Evolutionary conservation across 2,329 filamentous ascomycete genomes (phyloP), one percentile per base, ranked within the genome.

Genomic region (Cryoendolithus antarcticus): DNA sequence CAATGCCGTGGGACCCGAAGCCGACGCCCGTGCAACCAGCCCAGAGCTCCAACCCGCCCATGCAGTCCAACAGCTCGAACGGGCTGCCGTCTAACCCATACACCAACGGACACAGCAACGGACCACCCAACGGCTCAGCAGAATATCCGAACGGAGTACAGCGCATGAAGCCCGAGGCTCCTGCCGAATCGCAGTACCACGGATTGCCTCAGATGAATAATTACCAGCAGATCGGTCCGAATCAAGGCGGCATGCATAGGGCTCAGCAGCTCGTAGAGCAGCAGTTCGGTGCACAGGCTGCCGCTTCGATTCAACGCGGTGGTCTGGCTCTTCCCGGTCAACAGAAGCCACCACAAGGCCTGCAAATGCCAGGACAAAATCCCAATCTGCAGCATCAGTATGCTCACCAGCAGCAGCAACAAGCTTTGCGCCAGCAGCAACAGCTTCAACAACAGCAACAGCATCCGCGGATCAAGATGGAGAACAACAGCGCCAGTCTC

Each of bases 1-100:
- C 75, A 41, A 95, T 96, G 59, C 89, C 91, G 8, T 98, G 91
- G 91, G 91, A 98, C 58, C 89, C 91, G 32, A 80, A 82, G 57
- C 80, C 82, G 36, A 79, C 82, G 38, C 72, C 75, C 24, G 24
- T 27, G 24, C 24, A 27, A 27, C 4, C 24, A 6, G 24, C 24
- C 7, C 24, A 27, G 7, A 27, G 24, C 24, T 27, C 24, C 24
- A 8, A 27, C 24, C 24, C 24, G 24, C 24, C 24, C 24, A 27
- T 27, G 24, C 24, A 27, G 24, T 6, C 24, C 6, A 27, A 8
- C 24, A 27, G 24, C 24, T 27, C 24, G 24, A 27, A 27, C 24
- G 24, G 24, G 4, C 24, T 27, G 24, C 24, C 24, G 3, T 27
- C 24, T 6, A 27, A 27, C 7, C 24, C 24, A 27, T 27, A 27